Percentiles rank a stretch among this genome's conserved stretches.
Evolutionary conservation across 1,284 basidiomycete genomes (phyloP).

Genomic region (Malassezia yamatoensis): DNA sequence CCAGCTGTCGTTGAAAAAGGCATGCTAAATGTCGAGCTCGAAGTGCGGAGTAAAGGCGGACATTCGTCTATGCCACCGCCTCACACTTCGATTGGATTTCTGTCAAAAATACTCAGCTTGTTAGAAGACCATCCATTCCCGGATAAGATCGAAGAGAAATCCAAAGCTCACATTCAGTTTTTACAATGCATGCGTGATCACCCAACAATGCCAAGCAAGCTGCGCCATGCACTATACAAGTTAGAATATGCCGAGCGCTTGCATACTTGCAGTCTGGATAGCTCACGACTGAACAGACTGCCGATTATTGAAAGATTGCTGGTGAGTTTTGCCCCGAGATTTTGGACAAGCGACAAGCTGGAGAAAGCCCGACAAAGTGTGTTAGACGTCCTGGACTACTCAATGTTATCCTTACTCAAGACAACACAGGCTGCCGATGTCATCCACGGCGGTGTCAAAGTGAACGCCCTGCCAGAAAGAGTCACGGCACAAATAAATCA

Average conservation of each 20-base stretch:
- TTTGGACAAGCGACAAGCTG: constrained; percentile 4
- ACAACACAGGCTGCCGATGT: constrained; percentile 65
- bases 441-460: constrained; percentile 60
- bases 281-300: background rate
- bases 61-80: constrained; percentile 59
- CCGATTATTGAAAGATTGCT: background rate
- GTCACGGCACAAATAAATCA: constrained; percentile 57
- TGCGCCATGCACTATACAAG: constrained; percentile 49
- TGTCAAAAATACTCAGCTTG: constrained; percentile 54
- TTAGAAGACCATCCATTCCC: constrained; percentile 55
- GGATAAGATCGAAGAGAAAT: constrained; percentile 40
- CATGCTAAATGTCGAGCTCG: constrained; percentile 49
- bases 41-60: constrained; percentile 54
- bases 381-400: background rate
- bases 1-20: constrained; percentile 61
- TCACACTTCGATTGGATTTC: constrained; percentile 57
- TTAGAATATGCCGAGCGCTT: constrained; percentile 49
- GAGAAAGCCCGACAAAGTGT: background rate
- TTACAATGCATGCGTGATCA: constrained; percentile 54
- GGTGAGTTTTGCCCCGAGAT: background rate
- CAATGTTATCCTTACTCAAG: constrained; percentile 51
- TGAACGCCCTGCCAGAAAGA: constrained; percentile 57
- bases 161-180: constrained; percentile 50
- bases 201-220: constrained; percentile 50
- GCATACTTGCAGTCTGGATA: constrained; percentile 6